phyloP scores from a whole-genome alignment of 75 land plant genomes.

The Pinus tabuliformis region DNA sequence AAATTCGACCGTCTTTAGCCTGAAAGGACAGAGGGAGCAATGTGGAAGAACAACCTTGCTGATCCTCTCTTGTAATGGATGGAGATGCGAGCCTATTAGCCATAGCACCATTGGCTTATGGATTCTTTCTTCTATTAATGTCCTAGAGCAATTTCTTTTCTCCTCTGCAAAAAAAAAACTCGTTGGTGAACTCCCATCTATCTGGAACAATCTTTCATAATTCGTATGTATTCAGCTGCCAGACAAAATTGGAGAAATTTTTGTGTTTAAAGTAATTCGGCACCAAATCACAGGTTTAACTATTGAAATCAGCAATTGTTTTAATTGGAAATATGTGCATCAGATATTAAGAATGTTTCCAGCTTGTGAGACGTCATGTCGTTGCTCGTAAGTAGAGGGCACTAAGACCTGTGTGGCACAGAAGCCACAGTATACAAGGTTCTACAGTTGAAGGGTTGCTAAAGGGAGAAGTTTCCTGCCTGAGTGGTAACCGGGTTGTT shows the following conservation, averaged over 20 bases:
- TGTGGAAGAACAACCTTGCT: conserved; percentile 10
- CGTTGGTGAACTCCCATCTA: conserved; percentile 52
- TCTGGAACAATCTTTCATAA: conserved; percentile 49
- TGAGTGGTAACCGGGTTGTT: too few species aligned
- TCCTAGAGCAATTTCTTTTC: conserved; percentile 33
- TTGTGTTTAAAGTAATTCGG: conserved; percentile 54
- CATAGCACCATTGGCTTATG: background rate
- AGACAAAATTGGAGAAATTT: conserved; percentile 47
- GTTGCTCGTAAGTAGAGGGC: too few species aligned
- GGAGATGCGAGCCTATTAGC: background rate
- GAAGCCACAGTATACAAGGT: too few species aligned
- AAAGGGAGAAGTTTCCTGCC: too few species aligned
- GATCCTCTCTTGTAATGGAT: conserved; percentile 9
- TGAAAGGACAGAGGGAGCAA: background rate
- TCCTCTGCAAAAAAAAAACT: conserved; percentile 35
- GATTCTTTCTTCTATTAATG: conserved; percentile 34
- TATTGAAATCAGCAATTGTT: too few species aligned
- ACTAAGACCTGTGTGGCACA: too few species aligned
- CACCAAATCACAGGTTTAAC: conserved; percentile 37
- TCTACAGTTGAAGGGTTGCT: too few species aligned
- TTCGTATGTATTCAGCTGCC: conserved; percentile 67
- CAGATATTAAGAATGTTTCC: too few species aligned
- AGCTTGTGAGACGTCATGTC: too few species aligned
- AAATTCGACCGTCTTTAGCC: conserved; percentile 18
- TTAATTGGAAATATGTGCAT: too few species aligned